phyloP scores from a whole-genome alignment of 306 rosid genomes.

The Acacia confusa region DNA sequence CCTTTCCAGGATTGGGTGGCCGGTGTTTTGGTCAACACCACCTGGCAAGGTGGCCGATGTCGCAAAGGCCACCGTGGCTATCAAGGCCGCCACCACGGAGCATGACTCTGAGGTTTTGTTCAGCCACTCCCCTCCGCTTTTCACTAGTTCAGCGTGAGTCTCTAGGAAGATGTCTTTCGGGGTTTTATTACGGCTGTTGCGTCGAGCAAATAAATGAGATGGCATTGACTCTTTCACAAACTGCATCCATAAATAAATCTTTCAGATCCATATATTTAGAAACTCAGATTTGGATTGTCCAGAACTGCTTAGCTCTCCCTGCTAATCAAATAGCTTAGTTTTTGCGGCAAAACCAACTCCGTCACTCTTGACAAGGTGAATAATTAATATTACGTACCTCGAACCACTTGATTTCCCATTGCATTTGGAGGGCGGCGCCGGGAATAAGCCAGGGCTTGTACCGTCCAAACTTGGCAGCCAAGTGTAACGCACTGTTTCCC shows the following conservation, averaged over 20 bases:
- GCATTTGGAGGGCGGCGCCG: slow-evolving; percentile 64
- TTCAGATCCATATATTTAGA: neutral
- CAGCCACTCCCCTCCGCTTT: slow-evolving; percentile 45
- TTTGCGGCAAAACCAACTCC: no score
- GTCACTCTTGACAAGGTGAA: neutral
- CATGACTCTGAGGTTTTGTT: slow-evolving; percentile 48
- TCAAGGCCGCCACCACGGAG: slow-evolving; percentile 54
- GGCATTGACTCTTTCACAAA: slow-evolving; percentile 42
- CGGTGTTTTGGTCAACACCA: neutral
- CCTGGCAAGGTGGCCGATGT: slow-evolving; percentile 40
- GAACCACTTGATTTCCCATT: slow-evolving; percentile 74
- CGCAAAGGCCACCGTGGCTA: slow-evolving; percentile 52
- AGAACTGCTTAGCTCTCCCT: no score
- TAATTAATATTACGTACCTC: slow-evolving; percentile 29
- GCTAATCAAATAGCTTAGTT: no score
- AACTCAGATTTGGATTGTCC: neutral
- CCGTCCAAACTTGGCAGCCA: slow-evolving; percentile 50
- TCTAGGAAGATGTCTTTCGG: slow-evolving; percentile 41
- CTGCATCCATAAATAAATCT: slow-evolving; percentile 18
- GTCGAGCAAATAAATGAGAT: slow-evolving; percentile 20
- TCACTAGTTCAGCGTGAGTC: slow-evolving; percentile 25
- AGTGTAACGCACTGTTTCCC: slow-evolving; percentile 67
- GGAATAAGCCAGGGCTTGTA: slow-evolving; percentile 63
- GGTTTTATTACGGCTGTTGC: slow-evolving; percentile 31
- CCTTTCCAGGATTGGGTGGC: slow-evolving; percentile 27